Percentiles rank a stretch among this genome's conserved stretches.
Evolutionary conservation across 371 early-diverging fungal species (phyloP).

Genomic region (Mortierella sp.): DNA sequence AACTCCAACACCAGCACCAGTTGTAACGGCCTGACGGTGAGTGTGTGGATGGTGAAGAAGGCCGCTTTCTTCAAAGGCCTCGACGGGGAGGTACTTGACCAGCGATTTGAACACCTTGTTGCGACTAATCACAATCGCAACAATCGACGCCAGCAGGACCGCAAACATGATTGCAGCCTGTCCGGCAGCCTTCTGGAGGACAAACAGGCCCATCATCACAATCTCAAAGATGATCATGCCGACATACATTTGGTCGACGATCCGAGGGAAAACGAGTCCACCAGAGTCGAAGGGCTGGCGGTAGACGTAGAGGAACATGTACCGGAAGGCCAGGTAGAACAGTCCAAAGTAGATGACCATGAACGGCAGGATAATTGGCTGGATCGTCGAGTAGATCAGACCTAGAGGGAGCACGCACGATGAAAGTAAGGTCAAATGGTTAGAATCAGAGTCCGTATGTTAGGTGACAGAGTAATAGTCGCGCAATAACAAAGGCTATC

Average conservation of each 20-base stretch:
- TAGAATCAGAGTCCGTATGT: too few relatives aligned
- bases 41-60: neutral
- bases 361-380: conserved; percentile 85
- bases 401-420: too few relatives aligned
- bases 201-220: conserved; percentile 71
- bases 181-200: conserved; percentile 37
- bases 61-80: conserved; percentile 20
- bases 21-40: neutral
- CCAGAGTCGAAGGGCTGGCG: conserved; percentile 69
- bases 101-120: conserved; percentile 35
- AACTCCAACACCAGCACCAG: neutral
- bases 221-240: conserved; percentile 78
- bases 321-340: conserved; percentile 81
- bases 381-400: conserved; percentile 82
- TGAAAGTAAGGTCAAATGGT: too few relatives aligned
- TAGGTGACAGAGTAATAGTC: too few relatives aligned
- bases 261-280: conserved; percentile 77
- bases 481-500: neutral
- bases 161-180: conserved; percentile 42
- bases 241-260: conserved; percentile 77
- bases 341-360: conserved; percentile 81
- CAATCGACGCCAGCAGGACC: conserved; percentile 19
- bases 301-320: conserved; percentile 86
- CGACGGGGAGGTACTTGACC: conserved; percentile 32
- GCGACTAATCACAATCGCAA: conserved; percentile 29